Percentiles rank a stretch among this genome's conserved stretches.
Conservation (phyloP, 2,329 filamentous ascomycete genomes). For the Neofusicoccum cordaticola region DNA sequence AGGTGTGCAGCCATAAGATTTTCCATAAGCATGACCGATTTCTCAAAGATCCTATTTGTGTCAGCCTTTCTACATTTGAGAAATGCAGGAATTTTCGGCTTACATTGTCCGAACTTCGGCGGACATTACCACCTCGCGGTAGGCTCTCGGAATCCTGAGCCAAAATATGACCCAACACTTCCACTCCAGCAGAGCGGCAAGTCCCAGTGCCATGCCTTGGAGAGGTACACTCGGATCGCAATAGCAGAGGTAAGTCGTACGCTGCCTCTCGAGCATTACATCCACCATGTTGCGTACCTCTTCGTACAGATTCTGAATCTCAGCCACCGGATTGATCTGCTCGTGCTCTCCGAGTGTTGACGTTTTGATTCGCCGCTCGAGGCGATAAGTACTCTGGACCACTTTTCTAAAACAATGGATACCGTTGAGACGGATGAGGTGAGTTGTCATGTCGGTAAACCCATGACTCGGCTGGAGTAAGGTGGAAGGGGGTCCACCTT, state of each 20-base stretch:
- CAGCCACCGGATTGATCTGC: constrained; percentile 26
- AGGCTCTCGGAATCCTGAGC: constrained; percentile 31
- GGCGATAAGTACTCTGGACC: constrained; percentile 35
- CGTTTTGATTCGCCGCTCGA: constrained; percentile 32
- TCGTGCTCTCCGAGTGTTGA: neutral
- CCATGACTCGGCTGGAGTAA: constrained; percentile 23
- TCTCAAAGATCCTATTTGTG: neutral
- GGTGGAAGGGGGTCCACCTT: constrained; percentile 27
- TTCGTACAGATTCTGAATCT: constrained; percentile 32
- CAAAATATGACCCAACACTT: constrained; percentile 37
- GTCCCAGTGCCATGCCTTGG: constrained; percentile 29
- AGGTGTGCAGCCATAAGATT: constrained; percentile 28
- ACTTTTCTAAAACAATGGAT: constrained; percentile 33
- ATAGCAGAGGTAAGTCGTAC: constrained; percentile 30
- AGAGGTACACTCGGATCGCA: constrained; percentile 31
- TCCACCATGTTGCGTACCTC: constrained; percentile 36
- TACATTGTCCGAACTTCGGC: neutral
- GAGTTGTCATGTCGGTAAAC: constrained; percentile 34
- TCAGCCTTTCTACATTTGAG: neutral
- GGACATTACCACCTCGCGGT: neutral
- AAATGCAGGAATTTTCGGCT: neutral
- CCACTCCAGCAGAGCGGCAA: constrained; percentile 35
- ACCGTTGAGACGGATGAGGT: constrained; percentile 33
- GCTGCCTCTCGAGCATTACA: constrained; percentile 32
- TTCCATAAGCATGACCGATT: neutral